phyloP scores from a whole-genome alignment of 768 basidiomycete species.

The Lactarius akahatsu region DNA sequence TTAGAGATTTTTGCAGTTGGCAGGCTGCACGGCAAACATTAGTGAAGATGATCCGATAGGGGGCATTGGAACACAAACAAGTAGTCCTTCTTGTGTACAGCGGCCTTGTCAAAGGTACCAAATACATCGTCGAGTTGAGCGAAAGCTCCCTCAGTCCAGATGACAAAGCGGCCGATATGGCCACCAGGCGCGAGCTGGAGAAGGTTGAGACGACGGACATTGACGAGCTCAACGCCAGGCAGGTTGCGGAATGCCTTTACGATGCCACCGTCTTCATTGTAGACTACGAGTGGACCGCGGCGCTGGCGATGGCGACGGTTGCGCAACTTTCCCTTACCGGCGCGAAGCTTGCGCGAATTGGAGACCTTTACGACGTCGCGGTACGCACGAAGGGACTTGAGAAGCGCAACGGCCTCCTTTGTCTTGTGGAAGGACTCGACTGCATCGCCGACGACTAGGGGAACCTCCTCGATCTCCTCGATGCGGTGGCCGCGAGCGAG shows the following conservation, averaged over 20 bases:
- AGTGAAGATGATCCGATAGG: constrained; percentile 1
- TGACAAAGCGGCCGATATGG: constrained; percentile 97
- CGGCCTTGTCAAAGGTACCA: constrained; percentile 90
- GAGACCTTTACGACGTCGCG: constrained; percentile 94
- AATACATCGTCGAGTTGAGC: constrained; percentile 90
- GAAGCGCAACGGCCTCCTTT: constrained; percentile 91
- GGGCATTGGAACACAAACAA: constrained; percentile 47
- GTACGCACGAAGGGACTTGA: constrained; percentile 89
- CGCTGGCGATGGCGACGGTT: constrained; percentile 96
- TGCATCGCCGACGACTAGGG: constrained; percentile 79
- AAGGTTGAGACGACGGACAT: constrained; percentile 91
- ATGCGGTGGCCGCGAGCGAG: constrained; percentile 99
- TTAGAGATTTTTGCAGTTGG: constrained; percentile 96
- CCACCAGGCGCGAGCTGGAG: constrained; percentile 99
- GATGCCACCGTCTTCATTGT: constrained; percentile 96
- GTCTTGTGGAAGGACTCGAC: constrained; percentile 93
- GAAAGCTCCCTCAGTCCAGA: constrained; percentile 98
- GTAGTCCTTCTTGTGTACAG: constrained; percentile 87
- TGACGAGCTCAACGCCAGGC: constrained; percentile 96
- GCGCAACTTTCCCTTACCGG: constrained; percentile 96
- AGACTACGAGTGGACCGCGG: constrained; percentile 95
- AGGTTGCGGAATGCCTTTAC: constrained; percentile 99
- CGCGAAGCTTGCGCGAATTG: constrained; percentile 94
- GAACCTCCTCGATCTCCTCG: constrained; percentile 95
- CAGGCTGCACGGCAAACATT: constrained; percentile 49